These are phyloP conservation scores for Rhodotorula diobovata DNA, from an alignment of 768 basidiomycete genomes.

Conservation along the genomic window DNA sequence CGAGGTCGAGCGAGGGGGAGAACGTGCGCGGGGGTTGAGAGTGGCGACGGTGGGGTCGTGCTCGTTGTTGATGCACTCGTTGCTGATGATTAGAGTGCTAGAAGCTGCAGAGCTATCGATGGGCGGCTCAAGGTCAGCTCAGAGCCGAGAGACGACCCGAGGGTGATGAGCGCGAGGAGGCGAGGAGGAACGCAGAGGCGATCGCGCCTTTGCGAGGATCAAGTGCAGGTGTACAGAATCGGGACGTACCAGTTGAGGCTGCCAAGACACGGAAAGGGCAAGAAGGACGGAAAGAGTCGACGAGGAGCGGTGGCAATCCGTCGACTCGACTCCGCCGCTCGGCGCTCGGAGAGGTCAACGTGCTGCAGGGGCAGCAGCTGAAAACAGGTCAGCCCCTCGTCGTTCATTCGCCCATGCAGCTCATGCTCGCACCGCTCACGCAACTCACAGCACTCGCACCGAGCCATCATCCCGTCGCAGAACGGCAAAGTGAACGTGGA, in stretches of 20 bases:
- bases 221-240: too few species aligned
- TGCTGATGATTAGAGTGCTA: background rate
- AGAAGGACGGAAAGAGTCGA: background rate
- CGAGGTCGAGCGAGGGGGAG: background rate
- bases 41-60: background rate
- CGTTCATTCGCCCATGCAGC: too few species aligned
- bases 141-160: fast-evolving
- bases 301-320: background rate
- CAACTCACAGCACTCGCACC: too few species aligned
- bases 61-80: background rate
- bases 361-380: too few species aligned
- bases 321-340: too few species aligned
- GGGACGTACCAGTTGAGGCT: background rate
- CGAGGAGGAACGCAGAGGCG: background rate
- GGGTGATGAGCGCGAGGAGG: background rate
- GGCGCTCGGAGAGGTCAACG: background rate
- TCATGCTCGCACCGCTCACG: too few species aligned
- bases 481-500: too few species aligned
- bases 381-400: too few species aligned
- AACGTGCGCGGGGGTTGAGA: background rate
- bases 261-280: too few species aligned
- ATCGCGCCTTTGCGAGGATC: background rate
- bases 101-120: background rate
- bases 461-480: too few species aligned
- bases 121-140: background rate